Base-by-base conservation (phyloP, 192 early-diverging fungal genomes). In the Podila epicladia region DNA sequence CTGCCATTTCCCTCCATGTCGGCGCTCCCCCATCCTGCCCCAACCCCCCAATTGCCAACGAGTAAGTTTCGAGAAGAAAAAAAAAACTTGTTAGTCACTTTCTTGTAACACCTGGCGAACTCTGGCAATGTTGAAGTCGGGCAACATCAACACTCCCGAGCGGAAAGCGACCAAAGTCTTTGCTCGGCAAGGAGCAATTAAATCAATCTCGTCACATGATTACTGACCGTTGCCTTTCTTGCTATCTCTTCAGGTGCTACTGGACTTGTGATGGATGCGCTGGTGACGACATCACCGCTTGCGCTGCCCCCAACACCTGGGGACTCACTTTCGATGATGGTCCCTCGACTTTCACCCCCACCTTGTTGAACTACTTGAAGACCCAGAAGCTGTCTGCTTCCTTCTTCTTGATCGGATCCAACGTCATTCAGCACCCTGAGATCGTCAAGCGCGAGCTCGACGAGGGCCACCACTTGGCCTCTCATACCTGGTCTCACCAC, bases 401-500 rank as follows among this genome's bases (percentile, higher is more conserved):
- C 28, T 77, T 90, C n/a, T 90, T 90, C 64, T 75, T 87, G 53
- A 82, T 90, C 62, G 87, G 89, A 28, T 78, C 78, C 58, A 85
- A 88, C 29, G 85, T 85, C 35, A 69, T 86, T 15, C 72, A 76
- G 37, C 69, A 84, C 63, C 89, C 87, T 48, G 74, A 85, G 1
- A 75, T 77, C 32, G 67, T 85, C 29, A 76, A 80, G 64, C 74
- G 70, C 38, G 84, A 85, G 62, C 62, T 72, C 20, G 62, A 75
- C 7, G 64, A 71, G 45, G 86, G 92, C 26, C 91, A 93, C 53
- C 82, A 85, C 32, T 67, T 93, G 38, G 88, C 83, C 20, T 87
- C 85, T 37, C 92, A 93, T 64, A 93, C 92, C 32, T 92, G 91
- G 91, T 84, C 87, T 31, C 91, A 93, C 66, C 70, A 76, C 29